These are phyloP conservation scores for Ascochyta fabae DNA, from an alignment of 2,329 filamentous ascomycete genomes.

Conservation along the genomic window DNA sequence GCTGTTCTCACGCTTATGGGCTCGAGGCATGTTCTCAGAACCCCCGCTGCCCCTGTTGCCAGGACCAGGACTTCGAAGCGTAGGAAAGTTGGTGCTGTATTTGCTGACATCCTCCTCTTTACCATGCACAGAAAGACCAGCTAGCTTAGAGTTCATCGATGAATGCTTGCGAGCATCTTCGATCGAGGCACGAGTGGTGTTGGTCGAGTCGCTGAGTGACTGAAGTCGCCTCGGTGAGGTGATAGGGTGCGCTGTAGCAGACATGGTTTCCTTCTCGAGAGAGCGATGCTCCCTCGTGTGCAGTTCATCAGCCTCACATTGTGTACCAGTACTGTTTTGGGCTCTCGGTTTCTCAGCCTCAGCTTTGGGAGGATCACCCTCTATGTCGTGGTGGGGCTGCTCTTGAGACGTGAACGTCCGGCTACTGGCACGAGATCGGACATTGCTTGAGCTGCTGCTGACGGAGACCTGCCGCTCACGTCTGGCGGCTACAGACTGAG, in stretches of 20 bases:
- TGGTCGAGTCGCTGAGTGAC: conserved; percentile 26
- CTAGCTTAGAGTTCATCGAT: conserved; percentile 3
- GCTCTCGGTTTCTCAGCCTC: conserved; percentile 43
- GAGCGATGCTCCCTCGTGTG: conserved; percentile 42
- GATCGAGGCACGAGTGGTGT: conserved; percentile 3
- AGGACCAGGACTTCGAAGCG: neutral
- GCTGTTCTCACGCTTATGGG: conserved; percentile 19
- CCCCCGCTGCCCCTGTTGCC: neutral
- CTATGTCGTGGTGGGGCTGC: conserved; percentile 40
- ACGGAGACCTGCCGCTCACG: conserved; percentile 29
- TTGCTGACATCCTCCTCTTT: neutral
- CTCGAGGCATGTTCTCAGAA: conserved; percentile 1
- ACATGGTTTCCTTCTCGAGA: conserved; percentile 22
- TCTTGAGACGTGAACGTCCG: conserved; percentile 26
- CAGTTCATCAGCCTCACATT: conserved; percentile 41
- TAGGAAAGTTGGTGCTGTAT: neutral
- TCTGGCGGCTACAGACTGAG: conserved; percentile 49
- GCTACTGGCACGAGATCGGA: conserved; percentile 20
- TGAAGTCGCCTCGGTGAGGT: conserved; percentile 22
- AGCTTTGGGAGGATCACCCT: conserved; percentile 40
- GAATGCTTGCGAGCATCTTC: conserved; percentile 1
- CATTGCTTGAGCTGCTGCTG: conserved; percentile 15
- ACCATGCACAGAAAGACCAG: conserved; percentile 6
- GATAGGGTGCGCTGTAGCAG: neutral
- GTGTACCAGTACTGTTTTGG: conserved; percentile 41